Conservation (phyloP, 2,329 filamentous ascomycete genomes). For the Diaporthe citrichinensis region DNA sequence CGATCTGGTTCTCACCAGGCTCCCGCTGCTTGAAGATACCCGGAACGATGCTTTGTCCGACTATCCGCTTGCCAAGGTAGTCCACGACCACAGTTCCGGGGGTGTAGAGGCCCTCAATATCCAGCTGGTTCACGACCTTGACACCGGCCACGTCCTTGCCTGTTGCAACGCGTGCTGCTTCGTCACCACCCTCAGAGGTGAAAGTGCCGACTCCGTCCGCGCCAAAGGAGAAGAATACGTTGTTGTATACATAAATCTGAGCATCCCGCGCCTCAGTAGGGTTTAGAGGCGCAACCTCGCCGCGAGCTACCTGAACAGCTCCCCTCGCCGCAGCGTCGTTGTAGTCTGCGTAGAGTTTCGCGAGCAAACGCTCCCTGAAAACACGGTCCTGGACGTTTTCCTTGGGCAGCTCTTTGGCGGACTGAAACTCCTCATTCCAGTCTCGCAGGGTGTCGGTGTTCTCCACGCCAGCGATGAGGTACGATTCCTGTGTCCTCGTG, state of each 20-base stretch:
- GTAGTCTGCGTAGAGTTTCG: constrained; percentile 98
- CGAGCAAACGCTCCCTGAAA: constrained; percentile 92
- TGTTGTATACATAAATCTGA: constrained; percentile 99
- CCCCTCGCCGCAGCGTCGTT: constrained; percentile 94
- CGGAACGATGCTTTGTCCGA: constrained; percentile 97
- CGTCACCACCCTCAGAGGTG: constrained; percentile 94
- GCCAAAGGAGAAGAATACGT: constrained; percentile 99
- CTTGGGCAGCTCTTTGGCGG: constrained; percentile 92
- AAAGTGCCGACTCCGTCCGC: constrained; percentile 98
- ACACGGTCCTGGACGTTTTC: constrained; percentile 96
- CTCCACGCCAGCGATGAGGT: constrained; percentile 89
- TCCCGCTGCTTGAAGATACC: constrained; percentile 99
- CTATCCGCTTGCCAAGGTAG: constrained; percentile 96
- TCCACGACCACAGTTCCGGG: constrained; percentile 97
- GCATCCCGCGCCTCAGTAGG: constrained; percentile 93
- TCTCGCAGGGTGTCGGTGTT: constrained; percentile 95
- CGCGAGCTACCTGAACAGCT: constrained; percentile 90
- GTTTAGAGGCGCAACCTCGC: constrained; percentile 93
- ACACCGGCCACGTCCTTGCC: constrained; percentile 97
- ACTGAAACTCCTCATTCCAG: constrained; percentile 99
- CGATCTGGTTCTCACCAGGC: constrained; percentile 97
- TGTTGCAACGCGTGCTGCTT: constrained; percentile 94
- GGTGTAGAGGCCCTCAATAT: constrained; percentile 94
- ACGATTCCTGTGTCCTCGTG: constrained; percentile 92
- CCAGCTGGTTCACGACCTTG: constrained; percentile 94